Base-by-base conservation (phyloP, 1,139 yeast species). In the Lodderomyces metapsilosis region DNA sequence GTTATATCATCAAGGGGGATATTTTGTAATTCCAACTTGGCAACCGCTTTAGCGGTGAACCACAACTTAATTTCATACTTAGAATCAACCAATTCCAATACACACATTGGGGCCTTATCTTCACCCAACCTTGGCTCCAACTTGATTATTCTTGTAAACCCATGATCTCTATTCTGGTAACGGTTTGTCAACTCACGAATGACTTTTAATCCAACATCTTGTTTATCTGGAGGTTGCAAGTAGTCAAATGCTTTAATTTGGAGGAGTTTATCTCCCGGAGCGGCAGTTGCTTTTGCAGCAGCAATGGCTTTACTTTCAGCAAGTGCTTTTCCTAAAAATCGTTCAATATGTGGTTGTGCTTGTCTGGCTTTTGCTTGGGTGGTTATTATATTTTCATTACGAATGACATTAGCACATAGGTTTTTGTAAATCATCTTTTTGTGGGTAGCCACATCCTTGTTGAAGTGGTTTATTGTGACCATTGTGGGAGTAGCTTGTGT, bases 101-200 rank as follows among this genome's bases (percentile, higher is more conserved):
- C 83, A 2, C 95, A 83, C 74, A 87, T 92, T 17, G 94, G 92
- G 0, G 98, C 96, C 50, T 84, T 85, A 60, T 94, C 98, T 51
- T 92, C 94, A 8, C 76, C 76, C 41, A 84, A 64, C 53, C 98
- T 75, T 24, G 94, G 89, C 61, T 92, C 98, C 49, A 94, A 70
- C 53, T 80, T 82, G 51, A 91, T 68, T 45, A 91, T 80, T 50
- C 98, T 78, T 11, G 98, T 89, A 67, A 84, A 92, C 2, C 98
- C 98, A 47, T 88, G 87, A 1, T 66, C 59, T 62, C 96, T 76
- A 24, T 65, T 57, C 7, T 70, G 60, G 58, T 86, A 91, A 51
- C 96, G 73, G 32, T 75, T 66, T 3, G 79, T 78, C 36, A 89
- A 68, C 38, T 80, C 89, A 12, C 71, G 74, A 45, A 86, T 71